phyloP scores from a whole-genome alignment of 1,139 yeast genomes.

The Pichia sp. region DNA sequence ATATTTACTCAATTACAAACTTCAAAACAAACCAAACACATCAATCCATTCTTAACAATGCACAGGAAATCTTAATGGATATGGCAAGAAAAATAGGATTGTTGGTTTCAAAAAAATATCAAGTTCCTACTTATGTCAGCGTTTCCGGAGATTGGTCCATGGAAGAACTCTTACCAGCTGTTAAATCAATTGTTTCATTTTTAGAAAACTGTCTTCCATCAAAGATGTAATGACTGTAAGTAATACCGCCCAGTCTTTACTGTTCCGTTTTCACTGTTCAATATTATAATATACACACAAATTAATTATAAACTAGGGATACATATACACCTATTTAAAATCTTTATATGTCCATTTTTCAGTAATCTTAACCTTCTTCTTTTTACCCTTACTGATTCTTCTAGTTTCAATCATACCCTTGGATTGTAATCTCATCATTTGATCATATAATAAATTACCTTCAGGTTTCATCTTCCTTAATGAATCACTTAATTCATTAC shows the following conservation, averaged over 20 bases:
- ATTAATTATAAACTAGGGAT: not conserved
- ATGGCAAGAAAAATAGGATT: slow-evolving; percentile 32
- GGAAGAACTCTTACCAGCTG: slow-evolving; percentile 24
- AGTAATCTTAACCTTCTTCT: slow-evolving; percentile 64
- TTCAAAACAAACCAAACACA: slow-evolving; percentile 19
- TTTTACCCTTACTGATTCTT: slow-evolving; percentile 58
- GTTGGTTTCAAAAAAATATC: slow-evolving; percentile 31
- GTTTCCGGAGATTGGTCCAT: slow-evolving; percentile 29
- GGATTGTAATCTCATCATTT: slow-evolving; percentile 74
- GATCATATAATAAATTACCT: slow-evolving; percentile 79
- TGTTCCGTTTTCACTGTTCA: too few relatives aligned
- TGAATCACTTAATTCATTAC: slow-evolving; percentile 83
- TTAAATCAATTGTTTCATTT: slow-evolving; percentile 20
- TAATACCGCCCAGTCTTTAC: too few relatives aligned
- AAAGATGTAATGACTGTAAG: too few relatives aligned
- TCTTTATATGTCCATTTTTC: slow-evolving; percentile 94
- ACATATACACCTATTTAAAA: slow-evolving; percentile 43
- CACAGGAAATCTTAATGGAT: slow-evolving; percentile 33
- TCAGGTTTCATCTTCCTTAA: slow-evolving; percentile 83
- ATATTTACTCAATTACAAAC: slow-evolving; percentile 30
- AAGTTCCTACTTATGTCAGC: slow-evolving; percentile 33
- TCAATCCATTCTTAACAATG: slow-evolving; percentile 33
- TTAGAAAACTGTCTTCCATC: slow-evolving; percentile 18
- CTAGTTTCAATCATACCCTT: slow-evolving; percentile 84
- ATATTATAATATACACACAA: too few relatives aligned